Conservation (phyloP, 2,329 filamentous ascomycete species). For the Nemania serpens region DNA sequence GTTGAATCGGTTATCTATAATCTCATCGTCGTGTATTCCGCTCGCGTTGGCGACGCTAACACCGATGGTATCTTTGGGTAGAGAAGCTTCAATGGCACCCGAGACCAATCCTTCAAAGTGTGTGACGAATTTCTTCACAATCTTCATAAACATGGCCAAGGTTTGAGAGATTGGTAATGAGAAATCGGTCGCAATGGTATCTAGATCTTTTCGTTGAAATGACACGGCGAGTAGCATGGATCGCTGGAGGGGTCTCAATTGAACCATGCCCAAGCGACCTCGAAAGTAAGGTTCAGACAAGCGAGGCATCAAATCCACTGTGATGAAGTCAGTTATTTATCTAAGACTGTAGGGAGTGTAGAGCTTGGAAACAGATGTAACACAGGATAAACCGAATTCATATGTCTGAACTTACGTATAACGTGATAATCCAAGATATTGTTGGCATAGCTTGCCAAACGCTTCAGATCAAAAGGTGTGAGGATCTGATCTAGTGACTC, state of each 20-base stretch:
- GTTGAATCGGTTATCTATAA: slow-evolving; percentile 67
- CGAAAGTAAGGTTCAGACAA: slow-evolving; percentile 86
- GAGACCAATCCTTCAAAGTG: slow-evolving; percentile 79
- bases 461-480: slow-evolving; percentile 92
- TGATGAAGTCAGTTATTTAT: slow-evolving; percentile 2
- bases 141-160: slow-evolving; percentile 96
- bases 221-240: slow-evolving; percentile 89
- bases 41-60: slow-evolving; percentile 63
- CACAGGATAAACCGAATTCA: no score
- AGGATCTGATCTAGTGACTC: slow-evolving; percentile 75
- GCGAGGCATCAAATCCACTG: slow-evolving; percentile 80
- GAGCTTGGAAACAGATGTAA: neutral
- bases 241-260: slow-evolving; percentile 80
- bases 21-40: slow-evolving; percentile 71
- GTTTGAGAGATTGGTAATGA: slow-evolving; percentile 76
- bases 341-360: no score
- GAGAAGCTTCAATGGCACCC: slow-evolving; percentile 69
- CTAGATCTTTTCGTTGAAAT: slow-evolving; percentile 86
- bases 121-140: slow-evolving; percentile 82
- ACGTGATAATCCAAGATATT: slow-evolving; percentile 98
- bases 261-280: slow-evolving; percentile 70
- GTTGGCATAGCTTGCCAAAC: slow-evolving; percentile 92
- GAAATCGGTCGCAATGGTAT: slow-evolving; percentile 78
- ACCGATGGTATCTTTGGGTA: slow-evolving; percentile 64
- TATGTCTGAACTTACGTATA: slow-evolving; percentile 53